Percentiles rank a stretch among this genome's conserved stretches.
These are phyloP conservation scores for Macrophomina tecta DNA, from an alignment of 2,329 filamentous ascomycete species.

Conservation along the genomic window DNA sequence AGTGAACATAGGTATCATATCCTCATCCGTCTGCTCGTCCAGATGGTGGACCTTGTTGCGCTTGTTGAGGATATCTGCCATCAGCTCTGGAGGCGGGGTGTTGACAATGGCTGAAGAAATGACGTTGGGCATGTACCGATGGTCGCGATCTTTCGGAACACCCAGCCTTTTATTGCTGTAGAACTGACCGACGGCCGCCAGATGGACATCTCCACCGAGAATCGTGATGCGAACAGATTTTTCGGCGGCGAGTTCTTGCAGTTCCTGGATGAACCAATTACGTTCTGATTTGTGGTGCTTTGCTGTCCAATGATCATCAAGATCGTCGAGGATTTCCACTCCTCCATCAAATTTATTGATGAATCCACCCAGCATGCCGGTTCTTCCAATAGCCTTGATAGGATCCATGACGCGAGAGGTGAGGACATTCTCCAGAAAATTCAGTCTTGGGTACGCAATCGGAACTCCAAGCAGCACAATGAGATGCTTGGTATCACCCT, in stretches of 20 bases:
- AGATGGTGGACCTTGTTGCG: constrained; percentile 78
- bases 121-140: constrained; percentile 95
- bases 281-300: constrained; percentile 93
- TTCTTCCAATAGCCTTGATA: constrained; percentile 83
- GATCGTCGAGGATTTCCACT: constrained; percentile 87
- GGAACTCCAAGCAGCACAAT: constrained; percentile 82
- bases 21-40: constrained; percentile 80
- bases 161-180: constrained; percentile 87
- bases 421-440: constrained; percentile 70
- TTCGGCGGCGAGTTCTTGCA: constrained; percentile 91
- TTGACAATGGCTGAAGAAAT: constrained; percentile 95
- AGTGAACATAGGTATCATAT: constrained; percentile 92
- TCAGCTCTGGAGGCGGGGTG: constrained; percentile 81
- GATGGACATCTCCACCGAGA: constrained; percentile 90
- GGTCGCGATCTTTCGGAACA: constrained; percentile 86
- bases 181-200: constrained; percentile 92
- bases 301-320: constrained; percentile 97
- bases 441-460: constrained; percentile 53
- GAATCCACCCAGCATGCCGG: constrained; percentile 78
- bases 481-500: constrained; percentile 86
- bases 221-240: constrained; percentile 93
- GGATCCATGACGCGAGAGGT: constrained; percentile 87
- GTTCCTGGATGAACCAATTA: constrained; percentile 82
- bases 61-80: constrained; percentile 92
- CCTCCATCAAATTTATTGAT: constrained; percentile 91